Conservation (phyloP, 495 filamentous ascomycete genomes). For the Neurospora africana region DNA sequence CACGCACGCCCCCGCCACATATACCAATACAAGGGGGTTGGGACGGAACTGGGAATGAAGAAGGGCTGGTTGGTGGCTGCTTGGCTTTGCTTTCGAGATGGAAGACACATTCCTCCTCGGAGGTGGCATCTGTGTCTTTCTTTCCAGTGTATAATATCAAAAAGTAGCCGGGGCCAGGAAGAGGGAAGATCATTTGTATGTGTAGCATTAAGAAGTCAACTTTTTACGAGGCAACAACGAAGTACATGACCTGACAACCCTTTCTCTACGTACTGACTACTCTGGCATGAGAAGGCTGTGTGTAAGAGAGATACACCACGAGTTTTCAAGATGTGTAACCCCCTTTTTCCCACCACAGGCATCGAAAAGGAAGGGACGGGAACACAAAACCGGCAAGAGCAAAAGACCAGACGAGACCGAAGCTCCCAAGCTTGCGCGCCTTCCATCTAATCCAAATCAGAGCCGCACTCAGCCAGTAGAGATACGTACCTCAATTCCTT, state of each 20-base stretch:
- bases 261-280: neutral
- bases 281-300: too few species aligned
- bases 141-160: conserved; percentile 9
- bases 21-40: neutral
- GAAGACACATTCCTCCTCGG: neutral
- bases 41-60: neutral
- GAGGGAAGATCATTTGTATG: neutral
- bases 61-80: neutral
- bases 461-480: too few species aligned
- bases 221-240: neutral
- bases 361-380: too few species aligned
- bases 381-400: too few species aligned
- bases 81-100: neutral
- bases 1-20: neutral
- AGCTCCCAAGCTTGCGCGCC: too few species aligned
- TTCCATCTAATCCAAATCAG: too few species aligned
- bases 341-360: too few species aligned
- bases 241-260: neutral
- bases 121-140: neutral
- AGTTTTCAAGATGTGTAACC: too few species aligned
- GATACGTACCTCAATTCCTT: too few species aligned
- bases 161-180: conserved; percentile 1
- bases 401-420: too few species aligned
- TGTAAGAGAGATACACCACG: too few species aligned
- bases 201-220: neutral